Percentiles rank a stretch among this genome's conserved stretches.
Conservation (phyloP, 2,329 filamentous ascomycete species). For the Arthrobotrys megalospora region DNA sequence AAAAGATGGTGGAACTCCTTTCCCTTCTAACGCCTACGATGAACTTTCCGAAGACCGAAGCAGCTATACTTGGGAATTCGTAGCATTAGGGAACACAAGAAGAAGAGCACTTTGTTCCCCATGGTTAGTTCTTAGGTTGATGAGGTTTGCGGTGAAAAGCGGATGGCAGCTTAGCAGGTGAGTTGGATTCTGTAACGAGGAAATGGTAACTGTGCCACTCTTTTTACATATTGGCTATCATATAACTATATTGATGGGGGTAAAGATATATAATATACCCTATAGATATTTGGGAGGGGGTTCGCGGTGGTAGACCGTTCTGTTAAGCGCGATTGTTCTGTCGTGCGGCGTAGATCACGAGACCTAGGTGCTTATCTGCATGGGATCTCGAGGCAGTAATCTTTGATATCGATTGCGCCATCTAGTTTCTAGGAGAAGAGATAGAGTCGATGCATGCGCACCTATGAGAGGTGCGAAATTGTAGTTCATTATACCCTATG, state of each 20-base stretch:
- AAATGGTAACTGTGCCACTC: neutral
- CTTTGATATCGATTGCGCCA: neutral
- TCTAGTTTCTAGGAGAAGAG: neutral
- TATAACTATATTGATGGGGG: neutral
- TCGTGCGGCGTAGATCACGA: neutral
- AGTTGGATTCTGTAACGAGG: neutral
- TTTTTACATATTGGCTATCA: neutral
- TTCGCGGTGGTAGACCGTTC: neutral
- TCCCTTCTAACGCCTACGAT: neutral
- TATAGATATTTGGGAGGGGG: neutral
- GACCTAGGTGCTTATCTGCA: neutral
- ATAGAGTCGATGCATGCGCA: too few species aligned
- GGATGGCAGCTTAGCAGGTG: neutral
- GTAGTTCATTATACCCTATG: neutral
- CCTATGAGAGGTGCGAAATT: too few species aligned
- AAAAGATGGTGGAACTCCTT: too few species aligned
- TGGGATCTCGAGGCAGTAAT: neutral
- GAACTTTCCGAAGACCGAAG: constrained; percentile 27
- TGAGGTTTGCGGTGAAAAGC: constrained; percentile 1
- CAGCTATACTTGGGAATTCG: constrained; percentile 22
- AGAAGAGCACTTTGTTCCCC: constrained; percentile 33
- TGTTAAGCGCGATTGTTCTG: neutral
- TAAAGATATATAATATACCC: neutral
- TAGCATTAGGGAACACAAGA: constrained; percentile 30
- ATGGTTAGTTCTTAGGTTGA: neutral